Evolutionary conservation across 257 asterid genomes (phyloP).

Genomic region (Cinchona pubescens): DNA sequence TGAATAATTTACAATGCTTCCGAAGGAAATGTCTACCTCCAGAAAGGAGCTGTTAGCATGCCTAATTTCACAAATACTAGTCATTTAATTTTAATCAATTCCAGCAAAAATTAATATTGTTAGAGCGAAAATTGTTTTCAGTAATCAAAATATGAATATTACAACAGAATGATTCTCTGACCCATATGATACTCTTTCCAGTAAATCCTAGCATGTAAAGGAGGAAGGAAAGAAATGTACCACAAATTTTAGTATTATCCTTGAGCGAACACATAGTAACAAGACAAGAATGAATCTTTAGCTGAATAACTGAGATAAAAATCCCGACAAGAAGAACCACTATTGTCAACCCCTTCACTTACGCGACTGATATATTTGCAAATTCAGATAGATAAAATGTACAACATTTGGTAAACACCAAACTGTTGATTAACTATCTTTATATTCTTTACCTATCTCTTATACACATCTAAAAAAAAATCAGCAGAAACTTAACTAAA

Average conservation of each 20-base stretch:
- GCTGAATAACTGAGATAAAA: background rate
- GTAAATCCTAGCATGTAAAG: too few species aligned
- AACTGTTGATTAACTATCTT: too few species aligned
- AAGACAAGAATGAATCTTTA: background rate
- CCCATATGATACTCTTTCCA: background rate
- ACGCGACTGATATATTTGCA: background rate
- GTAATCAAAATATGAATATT: background rate
- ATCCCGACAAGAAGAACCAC: background rate
- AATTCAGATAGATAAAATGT: background rate
- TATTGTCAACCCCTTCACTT: background rate
- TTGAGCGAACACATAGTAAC: background rate
- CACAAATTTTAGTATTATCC: background rate
- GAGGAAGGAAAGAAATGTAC: background rate
- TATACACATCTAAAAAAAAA: background rate
- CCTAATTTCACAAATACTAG: background rate
- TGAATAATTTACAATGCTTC: background rate
- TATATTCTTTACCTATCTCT: too few species aligned
- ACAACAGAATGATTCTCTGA: background rate
- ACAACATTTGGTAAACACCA: too few species aligned
- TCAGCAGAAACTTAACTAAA: background rate
- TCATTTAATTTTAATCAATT: background rate
- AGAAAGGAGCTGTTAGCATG: background rate
- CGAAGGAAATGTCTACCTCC: background rate
- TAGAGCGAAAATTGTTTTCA: background rate
- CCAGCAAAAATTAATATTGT: background rate